Percentiles rank a stretch among this genome's conserved stretches.
These are phyloP conservation scores for Tulasnella sp. DNA, from an alignment of 768 basidiomycete species.

Conservation along the genomic window DNA sequence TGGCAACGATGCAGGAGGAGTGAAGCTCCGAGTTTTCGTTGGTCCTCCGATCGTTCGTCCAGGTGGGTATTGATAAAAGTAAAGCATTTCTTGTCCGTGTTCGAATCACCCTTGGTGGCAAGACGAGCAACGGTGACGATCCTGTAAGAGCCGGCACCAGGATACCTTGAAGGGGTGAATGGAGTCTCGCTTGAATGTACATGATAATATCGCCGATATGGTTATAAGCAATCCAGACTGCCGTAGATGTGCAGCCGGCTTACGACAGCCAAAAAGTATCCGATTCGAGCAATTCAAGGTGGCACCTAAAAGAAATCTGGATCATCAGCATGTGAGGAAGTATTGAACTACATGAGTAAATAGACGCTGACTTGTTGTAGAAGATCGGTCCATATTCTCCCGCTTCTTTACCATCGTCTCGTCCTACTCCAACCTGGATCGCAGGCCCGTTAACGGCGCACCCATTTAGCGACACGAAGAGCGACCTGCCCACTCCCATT, in stretches of 20 bases:
- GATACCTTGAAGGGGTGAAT: conserved; percentile 47
- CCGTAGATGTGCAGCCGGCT: conserved; percentile 28
- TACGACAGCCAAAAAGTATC: conserved; percentile 59
- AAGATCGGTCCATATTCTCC: conserved; percentile 65
- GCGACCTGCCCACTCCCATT: conserved; percentile 50
- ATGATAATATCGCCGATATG: background rate
- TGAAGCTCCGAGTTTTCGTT: conserved; percentile 51
- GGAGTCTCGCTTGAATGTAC: conserved; percentile 41
- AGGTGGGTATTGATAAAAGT: conserved; percentile 52
- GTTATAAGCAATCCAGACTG: background rate
- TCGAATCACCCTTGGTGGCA: background rate
- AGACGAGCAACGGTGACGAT: conserved; percentile 49
- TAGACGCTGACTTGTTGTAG: conserved; percentile 44
- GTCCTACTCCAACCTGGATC: conserved; percentile 53
- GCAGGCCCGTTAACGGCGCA: background rate
- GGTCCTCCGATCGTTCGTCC: conserved; percentile 51
- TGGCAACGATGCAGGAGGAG: conserved; percentile 49
- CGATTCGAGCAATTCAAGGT: conserved; percentile 25
- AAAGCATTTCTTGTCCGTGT: conserved; percentile 33
- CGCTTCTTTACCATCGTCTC: conserved; percentile 52
- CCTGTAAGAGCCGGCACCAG: conserved; percentile 49
- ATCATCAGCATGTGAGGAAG: background rate
- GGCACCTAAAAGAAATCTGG: background rate
- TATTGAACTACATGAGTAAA: background rate
- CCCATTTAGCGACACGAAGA: background rate